phyloP scores from a whole-genome alignment of 176 grass and related monocot species.

The Hsuehochloa calcarea region DNA sequence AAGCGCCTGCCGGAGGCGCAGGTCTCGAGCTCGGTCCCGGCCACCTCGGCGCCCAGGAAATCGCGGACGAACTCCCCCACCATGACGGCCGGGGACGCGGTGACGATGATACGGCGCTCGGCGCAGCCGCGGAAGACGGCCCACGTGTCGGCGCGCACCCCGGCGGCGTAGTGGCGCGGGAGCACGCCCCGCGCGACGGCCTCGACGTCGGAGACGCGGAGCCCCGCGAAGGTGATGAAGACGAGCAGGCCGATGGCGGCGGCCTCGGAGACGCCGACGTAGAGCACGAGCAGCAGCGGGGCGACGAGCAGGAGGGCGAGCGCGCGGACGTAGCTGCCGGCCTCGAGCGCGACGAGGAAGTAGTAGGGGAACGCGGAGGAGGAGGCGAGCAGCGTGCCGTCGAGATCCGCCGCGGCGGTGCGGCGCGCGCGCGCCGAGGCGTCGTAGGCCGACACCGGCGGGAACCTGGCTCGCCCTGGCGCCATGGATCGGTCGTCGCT shows the following conservation, averaged over 20 bases:
- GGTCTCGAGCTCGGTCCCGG: constrained; percentile 70
- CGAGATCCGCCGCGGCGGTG: constrained; percentile 64
- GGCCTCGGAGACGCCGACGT: constrained; percentile 62
- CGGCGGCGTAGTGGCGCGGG: constrained; percentile 71
- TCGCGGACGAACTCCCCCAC: constrained; percentile 59
- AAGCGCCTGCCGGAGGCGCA: constrained; percentile 15
- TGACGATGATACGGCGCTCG: constrained; percentile 52
- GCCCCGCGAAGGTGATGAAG: constrained; percentile 64
- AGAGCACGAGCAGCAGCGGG: constrained; percentile 61
- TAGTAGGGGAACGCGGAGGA: constrained; percentile 92
- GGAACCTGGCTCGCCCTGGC: constrained; percentile 31
- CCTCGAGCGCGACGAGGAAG: constrained; percentile 79
- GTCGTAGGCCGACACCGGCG: constrained; percentile 43
- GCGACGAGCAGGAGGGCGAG: constrained; percentile 45
- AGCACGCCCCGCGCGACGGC: constrained; percentile 64
- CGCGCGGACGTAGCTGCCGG: constrained; percentile 62
- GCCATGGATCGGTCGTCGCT: background rate
- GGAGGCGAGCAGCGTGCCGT: constrained; percentile 75
- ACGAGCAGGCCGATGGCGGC: constrained; percentile 73
- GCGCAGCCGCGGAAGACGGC: constrained; percentile 52
- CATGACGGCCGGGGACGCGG: constrained; percentile 75
- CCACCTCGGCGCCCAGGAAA: constrained; percentile 64
- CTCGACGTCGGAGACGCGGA: constrained; percentile 55
- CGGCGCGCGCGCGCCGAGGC: background rate
- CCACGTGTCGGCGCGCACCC: constrained; percentile 83